Evolutionary conservation across 225 moss, liverwort and hornwort genomes (phyloP).

Genomic region (Lunularia cruciata): DNA sequence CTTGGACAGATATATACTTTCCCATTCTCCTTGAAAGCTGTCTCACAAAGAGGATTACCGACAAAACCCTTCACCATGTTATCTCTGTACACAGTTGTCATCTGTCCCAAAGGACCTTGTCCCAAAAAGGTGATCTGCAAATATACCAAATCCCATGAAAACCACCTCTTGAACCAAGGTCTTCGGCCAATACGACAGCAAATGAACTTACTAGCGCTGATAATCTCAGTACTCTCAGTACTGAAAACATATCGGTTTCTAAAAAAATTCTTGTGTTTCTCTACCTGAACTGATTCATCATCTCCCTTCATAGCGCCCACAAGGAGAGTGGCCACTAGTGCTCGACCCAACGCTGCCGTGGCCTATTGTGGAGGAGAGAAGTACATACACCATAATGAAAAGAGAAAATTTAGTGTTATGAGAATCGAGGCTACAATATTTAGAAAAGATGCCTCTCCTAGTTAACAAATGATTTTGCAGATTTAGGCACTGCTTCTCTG

Average conservation of each 20-base stretch:
- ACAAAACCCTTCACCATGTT: slow-evolving; percentile 94
- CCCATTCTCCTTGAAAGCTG: slow-evolving; percentile 66
- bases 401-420: slow-evolving; percentile 6
- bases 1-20: too few species aligned
- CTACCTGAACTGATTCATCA: slow-evolving; percentile 88
- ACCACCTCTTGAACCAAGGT: not conserved
- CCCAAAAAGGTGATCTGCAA: slow-evolving; percentile 81
- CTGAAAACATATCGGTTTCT: too few species aligned
- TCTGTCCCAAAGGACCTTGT: slow-evolving; percentile 92
- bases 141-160: not conserved
- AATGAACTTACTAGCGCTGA: too few species aligned
- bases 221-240: too few species aligned
- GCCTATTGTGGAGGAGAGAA: slow-evolving; percentile 49
- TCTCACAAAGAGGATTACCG: slow-evolving; percentile 78
- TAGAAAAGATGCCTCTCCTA: not conserved
- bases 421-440: not conserved
- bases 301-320: slow-evolving; percentile 87
- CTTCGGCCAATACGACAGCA: too few species aligned
- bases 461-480: too few species aligned
- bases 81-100: slow-evolving; percentile 71
- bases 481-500: too few species aligned
- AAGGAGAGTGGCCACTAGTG: slow-evolving; percentile 88
- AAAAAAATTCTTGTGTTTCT: too few species aligned
- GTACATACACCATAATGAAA: not conserved
- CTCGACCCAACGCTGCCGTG: slow-evolving; percentile 86